Evolutionary conservation across 495 filamentous ascomycete species (phyloP), one percentile per base, ranked within the genome.

Genomic region (Talaromyces trachyspermus): DNA sequence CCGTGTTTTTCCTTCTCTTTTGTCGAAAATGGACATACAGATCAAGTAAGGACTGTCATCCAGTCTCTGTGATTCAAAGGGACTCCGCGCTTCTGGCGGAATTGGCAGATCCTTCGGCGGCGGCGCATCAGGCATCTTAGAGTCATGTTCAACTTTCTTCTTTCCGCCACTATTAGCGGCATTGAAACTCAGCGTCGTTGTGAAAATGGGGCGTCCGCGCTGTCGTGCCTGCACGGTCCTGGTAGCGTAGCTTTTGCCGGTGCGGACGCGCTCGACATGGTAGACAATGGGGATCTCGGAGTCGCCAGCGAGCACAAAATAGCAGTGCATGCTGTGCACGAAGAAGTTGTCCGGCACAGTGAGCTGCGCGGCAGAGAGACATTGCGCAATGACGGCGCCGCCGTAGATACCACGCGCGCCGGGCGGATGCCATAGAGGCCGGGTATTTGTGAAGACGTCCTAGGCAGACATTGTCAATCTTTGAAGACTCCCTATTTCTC

Each of bases 361-460:
- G 44, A 76, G 74, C 67, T 94, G 89, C 9, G 89, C 92, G 12
- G 94, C 90, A 46, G 83, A 77, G 23, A 98, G 79, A 54, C 78
- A 89, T 74, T 96, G 91, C 51, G 92, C 89, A 49, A 98, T 96
- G 1, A 89, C 89, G 32, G 84, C 79, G 50, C 92, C 92, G 56
- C 92, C 92, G 60, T 88, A 98, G 56, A 98, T 85, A 36, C 92
- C 91, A 22, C 92, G 82, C 12, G 91, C 92, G 11, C 89, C 89
- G 0, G 84, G 80, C 0, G 92, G 91, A 49, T 94, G 88, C 88
- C 89, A 95, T 46, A 90, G 74, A 19, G 86, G 83, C 23, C 88
- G 81, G 6, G 88, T 86, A 58, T 98, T 98, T 24, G 92, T 96
- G 72, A 89, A 98, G 48, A 46, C 44, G 23, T 46, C 44, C 44